Conservation (phyloP, 2,329 filamentous ascomycete genomes). For the Microcyclospora tardicrescens region DNA sequence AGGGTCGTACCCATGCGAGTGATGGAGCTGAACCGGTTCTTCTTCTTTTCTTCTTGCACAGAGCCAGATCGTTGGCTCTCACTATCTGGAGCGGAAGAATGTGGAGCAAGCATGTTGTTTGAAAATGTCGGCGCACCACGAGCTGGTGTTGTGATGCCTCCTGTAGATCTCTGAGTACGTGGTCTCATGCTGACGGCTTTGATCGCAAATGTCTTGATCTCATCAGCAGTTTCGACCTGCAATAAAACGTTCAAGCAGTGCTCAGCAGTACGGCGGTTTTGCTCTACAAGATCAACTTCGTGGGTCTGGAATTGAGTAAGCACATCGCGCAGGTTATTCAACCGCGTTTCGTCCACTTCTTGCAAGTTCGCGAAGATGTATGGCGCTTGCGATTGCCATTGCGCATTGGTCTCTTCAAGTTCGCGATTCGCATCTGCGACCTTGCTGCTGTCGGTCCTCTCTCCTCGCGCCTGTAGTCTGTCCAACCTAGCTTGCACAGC, state of each 20-base stretch:
- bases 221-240: constrained; percentile 73
- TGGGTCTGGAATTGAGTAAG: constrained; percentile 89
- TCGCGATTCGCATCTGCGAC: constrained; percentile 59
- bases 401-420: constrained; percentile 63
- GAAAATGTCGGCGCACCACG: constrained; percentile 5
- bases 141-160: constrained; percentile 1
- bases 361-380: constrained; percentile 92
- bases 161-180: constrained; percentile 1
- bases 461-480: constrained; percentile 67
- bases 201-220: constrained; percentile 63
- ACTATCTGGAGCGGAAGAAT: constrained; percentile 12
- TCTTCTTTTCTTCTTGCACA: constrained; percentile 28
- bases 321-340: constrained; percentile 81
- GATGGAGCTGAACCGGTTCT: constrained; percentile 36
- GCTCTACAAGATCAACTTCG: constrained; percentile 75
- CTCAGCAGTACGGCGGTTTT: constrained; percentile 60
- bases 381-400: constrained; percentile 90
- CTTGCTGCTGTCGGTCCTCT: constrained; percentile 62
- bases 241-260: constrained; percentile 69
- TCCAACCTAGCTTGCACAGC: constrained; percentile 73
- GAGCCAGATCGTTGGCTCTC: constrained; percentile 31
- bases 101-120: constrained; percentile 8
- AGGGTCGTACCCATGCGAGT: constrained; percentile 57
- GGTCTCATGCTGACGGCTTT: constrained; percentile 20
- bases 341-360: constrained; percentile 72